Evolutionary conservation across 2,329 filamentous ascomycete genomes (phyloP), one percentile per base, ranked within the genome.

Genomic region (Cladorrhinum sp.): DNA sequence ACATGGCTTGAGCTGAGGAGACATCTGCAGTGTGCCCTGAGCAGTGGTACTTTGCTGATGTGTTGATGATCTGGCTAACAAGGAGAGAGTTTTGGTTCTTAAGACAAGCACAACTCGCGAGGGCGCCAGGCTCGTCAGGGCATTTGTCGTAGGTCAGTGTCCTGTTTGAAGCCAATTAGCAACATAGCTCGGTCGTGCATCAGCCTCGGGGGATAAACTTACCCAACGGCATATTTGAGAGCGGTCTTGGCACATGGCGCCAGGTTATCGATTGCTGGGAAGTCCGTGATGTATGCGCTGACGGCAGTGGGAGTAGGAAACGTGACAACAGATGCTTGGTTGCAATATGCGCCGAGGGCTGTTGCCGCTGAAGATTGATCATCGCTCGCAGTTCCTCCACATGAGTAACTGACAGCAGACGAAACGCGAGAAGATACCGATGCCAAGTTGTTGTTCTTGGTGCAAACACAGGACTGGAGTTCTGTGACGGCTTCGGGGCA

Each of bases 401-500:
- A 84, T 49, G 69, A 74, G 45, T 71, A 74, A 59, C 72, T 74
- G 23, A 83, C 67, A 3, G 74, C 76, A 13, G 59, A 66, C 9
- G 76, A 77, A 22, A 84, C 71, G 5, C 63, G 67, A 1, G 72
- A 70, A 13, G 72, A 70, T 57, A 83, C 68, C 2, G 74, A 71
- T 3, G 70, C 72, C 16, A 73, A 71, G 61, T 77, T 76, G 52
- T 73, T 75, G 62, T 76, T 74, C 67, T 81, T 79, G 13, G 77
- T 78, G 71, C 81, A 85, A n/a, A 82, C 74, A 60, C 82, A 85
- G 8, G 76, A 77, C 63, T 83, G 80, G 8, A 84, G 70, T 3
- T 73, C 76, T 3, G 75, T 74, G 13, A 76, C 76, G 4, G 70
- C 77, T 24, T 77, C 71, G 13, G 76, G 76, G 63, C 81, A 84